A percentile compares a stretch with the other conserved stretches of the same genome.
Conservation (phyloP, 164 flowering plant genomes). For the Magnolia sinica region DNA sequence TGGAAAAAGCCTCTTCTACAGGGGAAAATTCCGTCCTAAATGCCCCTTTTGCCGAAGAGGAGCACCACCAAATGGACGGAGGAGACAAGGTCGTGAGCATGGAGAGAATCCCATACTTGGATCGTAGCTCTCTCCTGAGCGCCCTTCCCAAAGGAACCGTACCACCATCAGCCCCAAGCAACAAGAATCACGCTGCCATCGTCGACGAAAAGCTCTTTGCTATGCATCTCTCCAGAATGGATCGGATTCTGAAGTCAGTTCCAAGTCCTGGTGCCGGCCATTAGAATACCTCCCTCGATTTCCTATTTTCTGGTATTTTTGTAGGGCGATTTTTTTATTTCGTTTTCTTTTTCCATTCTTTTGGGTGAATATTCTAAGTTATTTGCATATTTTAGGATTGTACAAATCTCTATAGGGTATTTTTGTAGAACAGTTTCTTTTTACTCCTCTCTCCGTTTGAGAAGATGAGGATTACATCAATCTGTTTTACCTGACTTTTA, state of each 20-base stretch:
- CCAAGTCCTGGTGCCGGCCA: slow-evolving; percentile 79
- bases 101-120: slow-evolving; percentile 12
- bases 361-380: not conserved
- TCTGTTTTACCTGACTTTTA: too few species aligned
- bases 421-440: too few species aligned
- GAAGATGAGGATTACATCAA: not conserved
- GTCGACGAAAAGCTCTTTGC: slow-evolving; percentile 42
- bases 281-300: slow-evolving; percentile 14
- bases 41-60: not conserved
- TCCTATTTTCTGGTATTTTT: not conserved
- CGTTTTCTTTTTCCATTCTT: not conserved
- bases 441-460: too few species aligned
- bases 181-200: slow-evolving; percentile 36
- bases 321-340: not conserved
- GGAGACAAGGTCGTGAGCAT: not conserved
- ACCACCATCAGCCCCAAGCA: slow-evolving; percentile 62
- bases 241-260: slow-evolving; percentile 58
- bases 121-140: slow-evolving; percentile 24
- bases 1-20: slow-evolving; percentile 8
- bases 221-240: slow-evolving; percentile 38
- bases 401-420: not conserved
- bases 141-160: slow-evolving; percentile 51
- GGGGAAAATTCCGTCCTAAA: not conserved
- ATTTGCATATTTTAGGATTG: not conserved
- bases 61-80: not conserved